Evolutionary conservation across 2,329 filamentous ascomycete species (phyloP), one percentile per base, ranked within the genome.

Genomic region (Sporothrix luriei): DNA sequence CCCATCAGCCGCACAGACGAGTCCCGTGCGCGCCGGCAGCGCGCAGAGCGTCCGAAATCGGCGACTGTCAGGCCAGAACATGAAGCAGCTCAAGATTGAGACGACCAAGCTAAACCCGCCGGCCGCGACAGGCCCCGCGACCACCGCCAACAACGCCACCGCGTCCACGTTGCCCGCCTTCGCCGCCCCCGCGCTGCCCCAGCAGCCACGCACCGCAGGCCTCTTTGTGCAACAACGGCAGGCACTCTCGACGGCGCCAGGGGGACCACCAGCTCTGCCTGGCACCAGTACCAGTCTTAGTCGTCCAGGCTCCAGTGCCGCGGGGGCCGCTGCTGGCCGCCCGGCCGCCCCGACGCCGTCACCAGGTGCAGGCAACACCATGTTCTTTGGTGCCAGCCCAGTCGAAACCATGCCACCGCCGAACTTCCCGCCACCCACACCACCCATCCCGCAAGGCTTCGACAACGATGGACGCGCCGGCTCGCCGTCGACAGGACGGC

Each of bases 81-180:
- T 87, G 16, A 94, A 91, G 77, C 91, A 94, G 75, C 82, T 98
- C 66, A 97, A 93, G 80, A 97, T 98, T 69, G 92, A 97, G 78
- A 97, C 93, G 0, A 74, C 77, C 10, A 79, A 78, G 72, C 71
- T 80, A n/a, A 74, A 72, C 55, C 76, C 74, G 24, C 75, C 76
- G 2, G 38, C 69, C 33, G 38, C 14, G 71, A 71, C 6, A 43
- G 43, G 2, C 64, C 52, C 4, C 33, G 33, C 33, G 33, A 29
- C 55, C 10, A 66, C 54, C 9, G 59, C 49, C 19, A 14, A 10
- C n/a, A 29, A 40, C 40, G 26, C 52, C 16, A 3, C 29, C 6
- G 4, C 57, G 5, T 40, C 61, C 11, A 26, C 40, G 21, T 57
- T 64, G 3, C 46, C 49, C 6, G 10, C 62, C 14, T 61, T 52